Percentiles rank a stretch among this genome's conserved stretches.
Evolutionary conservation across 345 rosid genomes (phyloP).

Genomic region (Nasturtium officinale): DNA sequence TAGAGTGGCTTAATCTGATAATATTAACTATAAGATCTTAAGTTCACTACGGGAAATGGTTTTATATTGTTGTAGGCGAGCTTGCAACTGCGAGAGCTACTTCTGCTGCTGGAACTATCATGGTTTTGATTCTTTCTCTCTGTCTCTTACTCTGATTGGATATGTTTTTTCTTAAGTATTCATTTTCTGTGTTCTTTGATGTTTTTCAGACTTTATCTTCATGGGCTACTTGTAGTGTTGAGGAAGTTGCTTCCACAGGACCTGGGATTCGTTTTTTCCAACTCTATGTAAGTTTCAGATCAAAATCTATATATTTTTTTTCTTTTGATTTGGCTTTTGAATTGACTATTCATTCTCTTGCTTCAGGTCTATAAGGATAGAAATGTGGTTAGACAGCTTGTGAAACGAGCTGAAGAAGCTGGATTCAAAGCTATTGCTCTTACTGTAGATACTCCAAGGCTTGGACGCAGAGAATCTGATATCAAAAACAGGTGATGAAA

Average conservation of each 20-base stretch:
- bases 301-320: not conserved
- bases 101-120: slow-evolving; percentile 80
- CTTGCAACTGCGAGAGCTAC: slow-evolving; percentile 93
- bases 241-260: slow-evolving; percentile 94
- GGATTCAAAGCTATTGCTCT: slow-evolving; percentile 96
- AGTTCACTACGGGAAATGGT: slow-evolving; percentile 3
- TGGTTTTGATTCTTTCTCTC: slow-evolving; percentile 57
- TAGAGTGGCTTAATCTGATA: not conserved
- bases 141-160: not conserved
- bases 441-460: slow-evolving; percentile 94
- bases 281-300: slow-evolving; percentile 69
- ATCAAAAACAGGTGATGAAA: slow-evolving; percentile 85
- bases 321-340: not conserved
- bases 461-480: slow-evolving; percentile 94
- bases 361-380: slow-evolving; percentile 81
- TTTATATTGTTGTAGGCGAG: slow-evolving; percentile 65
- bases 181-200: not conserved
- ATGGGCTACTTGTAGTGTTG: slow-evolving; percentile 93
- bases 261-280: slow-evolving; percentile 95
- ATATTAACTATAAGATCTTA: not conserved
- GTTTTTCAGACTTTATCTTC: slow-evolving; percentile 77
- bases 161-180: not conserved
- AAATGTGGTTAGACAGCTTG: slow-evolving; percentile 79
- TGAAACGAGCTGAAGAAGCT: slow-evolving; percentile 89
- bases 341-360: not conserved